Conservation (phyloP, 202 grass and related monocot species). For the Thinopyrum obtusiflorum region DNA sequence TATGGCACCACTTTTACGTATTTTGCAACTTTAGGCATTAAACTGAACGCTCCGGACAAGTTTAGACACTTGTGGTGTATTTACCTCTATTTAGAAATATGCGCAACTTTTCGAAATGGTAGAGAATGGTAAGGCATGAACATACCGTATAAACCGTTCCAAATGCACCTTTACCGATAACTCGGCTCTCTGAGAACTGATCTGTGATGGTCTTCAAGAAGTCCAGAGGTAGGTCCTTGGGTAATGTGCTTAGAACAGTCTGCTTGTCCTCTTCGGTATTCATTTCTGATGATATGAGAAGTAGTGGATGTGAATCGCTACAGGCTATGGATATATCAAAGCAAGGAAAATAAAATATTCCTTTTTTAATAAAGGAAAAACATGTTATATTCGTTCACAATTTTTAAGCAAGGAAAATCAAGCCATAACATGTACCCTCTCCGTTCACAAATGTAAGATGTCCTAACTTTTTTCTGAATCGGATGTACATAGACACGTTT, state of each 20-base stretch:
- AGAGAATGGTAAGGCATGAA: neutral
- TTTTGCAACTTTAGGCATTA: no score
- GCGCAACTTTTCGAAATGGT: neutral
- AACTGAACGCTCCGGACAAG: no score
- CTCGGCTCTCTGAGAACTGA: neutral
- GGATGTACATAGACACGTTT: no score
- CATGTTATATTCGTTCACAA: no score
- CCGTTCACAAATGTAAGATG: no score
- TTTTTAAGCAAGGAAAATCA: no score
- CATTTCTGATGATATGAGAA: neutral
- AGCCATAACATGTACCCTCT: neutral
- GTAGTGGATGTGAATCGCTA: neutral
- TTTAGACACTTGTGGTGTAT: no score
- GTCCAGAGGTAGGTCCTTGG: neutral
- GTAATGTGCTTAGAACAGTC: conserved; percentile 17
- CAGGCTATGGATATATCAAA: neutral
- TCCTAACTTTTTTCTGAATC: no score
- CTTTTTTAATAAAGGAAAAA: no score
- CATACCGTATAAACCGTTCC: conserved; percentile 16
- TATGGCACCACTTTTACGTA: no score
- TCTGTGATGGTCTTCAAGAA: neutral
- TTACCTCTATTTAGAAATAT: neutral
- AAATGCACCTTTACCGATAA: neutral
- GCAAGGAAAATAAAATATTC: neutral
- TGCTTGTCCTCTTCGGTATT: neutral